Percentiles rank a stretch among this genome's conserved stretches.
phyloP scores from a whole-genome alignment of 192 early-diverging fungal genomes.

The Backusella mclennaniae region DNA sequence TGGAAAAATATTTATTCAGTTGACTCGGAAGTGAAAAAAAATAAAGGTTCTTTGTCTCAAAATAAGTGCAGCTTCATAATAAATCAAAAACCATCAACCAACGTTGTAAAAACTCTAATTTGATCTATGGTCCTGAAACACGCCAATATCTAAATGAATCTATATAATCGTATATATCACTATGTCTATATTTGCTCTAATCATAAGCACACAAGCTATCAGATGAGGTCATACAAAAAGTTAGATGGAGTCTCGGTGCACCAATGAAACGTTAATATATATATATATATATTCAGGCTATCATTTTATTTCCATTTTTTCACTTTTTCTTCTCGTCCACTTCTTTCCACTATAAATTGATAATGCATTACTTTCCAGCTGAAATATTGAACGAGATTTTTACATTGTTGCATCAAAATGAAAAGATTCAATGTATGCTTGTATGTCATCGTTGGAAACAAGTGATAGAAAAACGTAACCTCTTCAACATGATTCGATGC shows the following conservation, averaged over 20 bases:
- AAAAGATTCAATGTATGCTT: neutral
- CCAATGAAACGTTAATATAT: neutral
- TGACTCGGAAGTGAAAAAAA: no score
- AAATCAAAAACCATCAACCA: no score
- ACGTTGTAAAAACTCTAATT: neutral
- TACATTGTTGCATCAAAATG: neutral
- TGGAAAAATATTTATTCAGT: no score
- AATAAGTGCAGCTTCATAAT: no score
- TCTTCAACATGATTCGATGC: neutral
- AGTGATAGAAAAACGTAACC: neutral
- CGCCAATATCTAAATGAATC: no score
- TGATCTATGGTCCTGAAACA: neutral
- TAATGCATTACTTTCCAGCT: neutral
- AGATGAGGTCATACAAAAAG: neutral
- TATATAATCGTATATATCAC: no score
- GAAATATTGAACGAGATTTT: neutral
- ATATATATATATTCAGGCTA: no score
- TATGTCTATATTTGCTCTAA: no score
- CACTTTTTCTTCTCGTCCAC: neutral
- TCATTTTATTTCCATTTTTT: neutral
- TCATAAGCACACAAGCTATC: neutral
- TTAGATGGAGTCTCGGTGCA: neutral
- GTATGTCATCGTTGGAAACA: neutral
- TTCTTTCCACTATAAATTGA: neutral
- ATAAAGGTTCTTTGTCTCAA: no score